Conservation (phyloP, 1,139 yeast genomes). For the Eremothecium coryli region DNA sequence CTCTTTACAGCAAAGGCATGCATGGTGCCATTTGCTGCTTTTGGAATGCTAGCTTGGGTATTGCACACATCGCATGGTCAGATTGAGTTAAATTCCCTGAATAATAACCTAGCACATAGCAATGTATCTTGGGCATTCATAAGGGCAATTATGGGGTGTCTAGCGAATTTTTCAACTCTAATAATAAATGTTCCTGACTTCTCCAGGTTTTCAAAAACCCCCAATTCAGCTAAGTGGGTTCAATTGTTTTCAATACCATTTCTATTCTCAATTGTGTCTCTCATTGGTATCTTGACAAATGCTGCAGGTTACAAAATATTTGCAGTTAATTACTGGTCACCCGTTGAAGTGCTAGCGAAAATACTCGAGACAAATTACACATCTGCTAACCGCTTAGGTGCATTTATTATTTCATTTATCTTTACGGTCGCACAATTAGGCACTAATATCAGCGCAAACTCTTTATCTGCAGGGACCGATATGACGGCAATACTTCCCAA, state of each 20-base stretch:
- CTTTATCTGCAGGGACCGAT: conserved; percentile 85
- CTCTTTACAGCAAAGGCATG: conserved; percentile 71
- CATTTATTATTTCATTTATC: conserved; percentile 63
- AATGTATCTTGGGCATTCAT: conserved; percentile 60
- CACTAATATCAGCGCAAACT: conserved; percentile 80
- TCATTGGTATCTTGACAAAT: conserved; percentile 78
- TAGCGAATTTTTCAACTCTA: conserved; percentile 79
- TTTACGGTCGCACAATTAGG: conserved; percentile 83
- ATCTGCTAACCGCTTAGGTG: conserved; percentile 76
- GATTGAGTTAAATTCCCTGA: conserved; percentile 25
- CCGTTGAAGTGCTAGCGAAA: conserved; percentile 60
- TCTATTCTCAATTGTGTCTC: conserved; percentile 67
- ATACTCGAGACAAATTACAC: conserved; percentile 51
- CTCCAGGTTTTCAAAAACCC: conserved; percentile 65
- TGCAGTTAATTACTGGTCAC: conserved; percentile 73
- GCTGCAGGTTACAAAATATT: conserved; percentile 66
- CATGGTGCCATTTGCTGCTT: conserved; percentile 70
- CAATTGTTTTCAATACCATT: conserved; percentile 61
- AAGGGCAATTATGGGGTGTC: conserved; percentile 62
- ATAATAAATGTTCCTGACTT: conserved; percentile 90
- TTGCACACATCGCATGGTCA: conserved; percentile 40
- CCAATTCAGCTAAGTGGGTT: conserved; percentile 41
- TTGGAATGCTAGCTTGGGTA: conserved; percentile 74
- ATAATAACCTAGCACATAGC: conserved; percentile 20
- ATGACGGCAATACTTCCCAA: conserved; percentile 75